These are phyloP conservation scores for Pilasporangium apinafurcum DNA, from an alignment of 352 stramenopile genomes.

Conservation along the genomic window DNA sequence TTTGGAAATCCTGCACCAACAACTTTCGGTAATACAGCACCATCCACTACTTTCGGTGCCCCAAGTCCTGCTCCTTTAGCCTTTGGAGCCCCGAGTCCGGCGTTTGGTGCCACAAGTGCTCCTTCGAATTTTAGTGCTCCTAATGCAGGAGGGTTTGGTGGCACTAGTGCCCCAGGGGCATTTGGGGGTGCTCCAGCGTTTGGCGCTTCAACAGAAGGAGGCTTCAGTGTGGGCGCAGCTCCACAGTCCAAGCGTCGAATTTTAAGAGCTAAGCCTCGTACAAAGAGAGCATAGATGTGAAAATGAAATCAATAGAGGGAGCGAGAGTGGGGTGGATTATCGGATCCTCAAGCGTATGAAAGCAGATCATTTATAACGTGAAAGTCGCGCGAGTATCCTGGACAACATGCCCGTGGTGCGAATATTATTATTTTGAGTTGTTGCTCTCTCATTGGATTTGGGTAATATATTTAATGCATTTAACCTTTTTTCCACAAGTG, in stretches of 20 bases:
- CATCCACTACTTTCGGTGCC: conserved; percentile 19
- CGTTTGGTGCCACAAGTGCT: conserved; percentile 6
- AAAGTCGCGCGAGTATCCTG: conserved; percentile 3
- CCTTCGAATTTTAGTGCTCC: conserved; percentile 13
- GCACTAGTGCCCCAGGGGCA: conserved; percentile 5
- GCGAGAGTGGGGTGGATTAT: not conserved
- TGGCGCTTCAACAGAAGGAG: conserved; percentile 24
- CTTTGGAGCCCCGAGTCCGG: conserved; percentile 9
- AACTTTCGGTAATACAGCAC: conserved; percentile 9
- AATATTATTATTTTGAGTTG: not conserved
- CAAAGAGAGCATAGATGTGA: conserved; percentile 16
- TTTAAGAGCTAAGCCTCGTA: conserved; percentile 40
- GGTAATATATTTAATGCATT: conserved; percentile 21
- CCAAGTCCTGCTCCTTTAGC: conserved; percentile 1
- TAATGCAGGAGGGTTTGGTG: conserved; percentile 19
- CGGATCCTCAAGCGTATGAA: not conserved
- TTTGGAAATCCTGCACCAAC: conserved; percentile 10
- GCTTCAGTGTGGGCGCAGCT: conserved; percentile 65
- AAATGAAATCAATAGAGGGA: conserved; percentile 4
- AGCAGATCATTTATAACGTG: conserved; percentile 1
- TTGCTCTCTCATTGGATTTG: conserved; percentile 1
- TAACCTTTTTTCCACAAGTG: too few relatives aligned
- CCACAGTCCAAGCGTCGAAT: conserved; percentile 51
- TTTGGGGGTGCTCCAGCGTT: conserved; percentile 19
- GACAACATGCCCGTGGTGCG: not conserved